These are phyloP conservation scores for Noccaea bulbosa DNA, from an alignment of 345 rosid species.

Conservation along the genomic window DNA sequence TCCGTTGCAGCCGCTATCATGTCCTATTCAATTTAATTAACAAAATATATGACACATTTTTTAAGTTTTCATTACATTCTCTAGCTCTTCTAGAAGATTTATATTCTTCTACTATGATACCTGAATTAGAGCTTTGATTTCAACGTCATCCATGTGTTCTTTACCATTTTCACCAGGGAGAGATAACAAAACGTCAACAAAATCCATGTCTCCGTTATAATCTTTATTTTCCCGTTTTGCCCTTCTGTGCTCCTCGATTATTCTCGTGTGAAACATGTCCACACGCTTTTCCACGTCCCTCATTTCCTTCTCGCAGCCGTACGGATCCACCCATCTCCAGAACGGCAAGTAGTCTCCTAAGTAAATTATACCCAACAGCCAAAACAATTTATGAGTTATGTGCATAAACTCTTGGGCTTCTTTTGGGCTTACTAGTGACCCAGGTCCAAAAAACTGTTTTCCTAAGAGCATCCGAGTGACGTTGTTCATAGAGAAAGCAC, in stretches of 20 bases:
- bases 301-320: slow-evolving; percentile 80
- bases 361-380: slow-evolving; percentile 79
- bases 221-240: slow-evolving; percentile 35
- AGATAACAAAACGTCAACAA: slow-evolving; percentile 84
- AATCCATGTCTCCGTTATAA: slow-evolving; percentile 55
- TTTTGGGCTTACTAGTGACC: slow-evolving; percentile 55
- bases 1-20: slow-evolving; percentile 98
- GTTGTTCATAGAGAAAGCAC: slow-evolving; percentile 89
- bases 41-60: too few relatives aligned
- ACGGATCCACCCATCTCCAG: slow-evolving; percentile 92
- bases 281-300: slow-evolving; percentile 85
- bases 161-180: slow-evolving; percentile 78
- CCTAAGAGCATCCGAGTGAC: slow-evolving; percentile 89
- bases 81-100: too few relatives aligned
- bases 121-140: slow-evolving; percentile 92
- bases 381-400: slow-evolving; percentile 69
- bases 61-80: too few relatives aligned
- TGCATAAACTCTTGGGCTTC: slow-evolving; percentile 92
- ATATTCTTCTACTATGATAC: too few relatives aligned
- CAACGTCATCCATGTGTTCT: slow-evolving; percentile 68
- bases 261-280: slow-evolving; percentile 78
- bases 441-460: slow-evolving; percentile 76
- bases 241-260: slow-evolving; percentile 69
- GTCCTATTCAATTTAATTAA: slow-evolving; percentile 50
- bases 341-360: slow-evolving; percentile 87